phyloP scores from a whole-genome alignment of 495 filamentous ascomycete species.

The Aspergillus coremiiformis region DNA sequence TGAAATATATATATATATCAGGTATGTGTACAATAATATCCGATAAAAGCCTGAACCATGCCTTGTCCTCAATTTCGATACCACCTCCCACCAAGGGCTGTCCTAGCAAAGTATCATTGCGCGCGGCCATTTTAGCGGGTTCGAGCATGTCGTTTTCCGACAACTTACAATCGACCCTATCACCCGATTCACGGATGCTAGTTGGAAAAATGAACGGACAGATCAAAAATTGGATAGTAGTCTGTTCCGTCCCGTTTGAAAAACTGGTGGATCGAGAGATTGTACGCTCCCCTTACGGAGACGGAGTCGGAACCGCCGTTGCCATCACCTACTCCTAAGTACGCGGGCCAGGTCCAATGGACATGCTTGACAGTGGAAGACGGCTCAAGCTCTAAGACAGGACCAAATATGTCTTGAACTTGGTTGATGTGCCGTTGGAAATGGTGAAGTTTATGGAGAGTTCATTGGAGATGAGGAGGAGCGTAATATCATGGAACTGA shows the following conservation, averaged over 20 bases:
- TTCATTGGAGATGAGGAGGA: slow-evolving; percentile 57
- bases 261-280: slow-evolving; percentile 62
- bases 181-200: slow-evolving; percentile 33
- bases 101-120: slow-evolving; percentile 5
- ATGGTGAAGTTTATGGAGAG: slow-evolving; percentile 60
- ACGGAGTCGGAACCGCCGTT: slow-evolving; percentile 17
- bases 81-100: slow-evolving; percentile 5
- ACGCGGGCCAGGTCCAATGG: slow-evolving; percentile 60
- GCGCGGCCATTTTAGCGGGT: slow-evolving; percentile 6
- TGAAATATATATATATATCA: not conserved
- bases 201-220: slow-evolving; percentile 62
- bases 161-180: slow-evolving; percentile 19
- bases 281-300: slow-evolving; percentile 33
- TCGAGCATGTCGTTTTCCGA: slow-evolving; percentile 17
- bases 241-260: slow-evolving; percentile 55
- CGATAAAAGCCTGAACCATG: not conserved
- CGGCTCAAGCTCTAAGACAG: slow-evolving; percentile 53
- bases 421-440: slow-evolving; percentile 49
- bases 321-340: slow-evolving; percentile 54
- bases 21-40: not conserved
- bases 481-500: slow-evolving; percentile 53
- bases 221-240: slow-evolving; percentile 61
- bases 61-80: not conserved
- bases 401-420: slow-evolving; percentile 49
- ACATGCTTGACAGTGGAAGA: slow-evolving; percentile 63